Evolutionary conservation across 208 protist species (phyloP).

Genomic region (Trypanosoma theileri): DNA sequence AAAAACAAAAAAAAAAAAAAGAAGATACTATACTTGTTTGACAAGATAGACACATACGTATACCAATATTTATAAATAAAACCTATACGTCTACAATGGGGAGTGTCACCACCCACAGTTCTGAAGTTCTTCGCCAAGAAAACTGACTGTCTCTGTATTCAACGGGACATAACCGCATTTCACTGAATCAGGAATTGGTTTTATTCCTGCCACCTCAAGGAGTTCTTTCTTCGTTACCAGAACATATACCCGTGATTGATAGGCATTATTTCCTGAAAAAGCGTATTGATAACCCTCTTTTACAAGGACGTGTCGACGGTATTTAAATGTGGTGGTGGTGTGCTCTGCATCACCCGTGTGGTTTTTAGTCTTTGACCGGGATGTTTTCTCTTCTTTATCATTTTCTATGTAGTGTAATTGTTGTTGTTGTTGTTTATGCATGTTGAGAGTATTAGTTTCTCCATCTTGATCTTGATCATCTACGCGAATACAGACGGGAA

Average conservation of each 20-base stretch:
- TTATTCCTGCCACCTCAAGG: slow-evolving; percentile 20
- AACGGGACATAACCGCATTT: slow-evolving; percentile 41
- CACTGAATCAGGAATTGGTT: not conserved
- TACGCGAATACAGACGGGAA: slow-evolving; percentile 54
- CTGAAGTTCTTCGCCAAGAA: slow-evolving; percentile 37
- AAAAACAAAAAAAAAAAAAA: no score
- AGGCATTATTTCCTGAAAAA: slow-evolving; percentile 12
- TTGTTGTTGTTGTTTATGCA: not conserved
- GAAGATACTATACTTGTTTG: no score
- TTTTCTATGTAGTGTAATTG: slow-evolving; percentile 18
- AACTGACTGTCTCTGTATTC: slow-evolving; percentile 24
- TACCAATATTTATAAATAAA: no score
- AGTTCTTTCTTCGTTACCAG: slow-evolving; percentile 33
- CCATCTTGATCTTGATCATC: slow-evolving; percentile 10
- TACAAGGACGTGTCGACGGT: slow-evolving; percentile 38
- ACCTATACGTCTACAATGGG: not conserved
- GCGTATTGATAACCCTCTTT: slow-evolving; percentile 43
- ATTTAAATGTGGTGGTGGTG: slow-evolving; percentile 59
- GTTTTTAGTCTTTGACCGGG: not conserved
- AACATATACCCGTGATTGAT: slow-evolving; percentile 39
- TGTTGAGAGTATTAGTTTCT: not conserved
- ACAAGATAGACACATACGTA: no score
- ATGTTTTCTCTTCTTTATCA: not conserved
- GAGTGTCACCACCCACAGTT: slow-evolving; percentile 45
- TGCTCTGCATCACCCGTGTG: slow-evolving; percentile 4